Percentiles rank a stretch among this genome's conserved stretches.
These are phyloP conservation scores for Pelargonium myrrhifolium DNA, from an alignment of 441 rosid genomes.

Conservation along the genomic window DNA sequence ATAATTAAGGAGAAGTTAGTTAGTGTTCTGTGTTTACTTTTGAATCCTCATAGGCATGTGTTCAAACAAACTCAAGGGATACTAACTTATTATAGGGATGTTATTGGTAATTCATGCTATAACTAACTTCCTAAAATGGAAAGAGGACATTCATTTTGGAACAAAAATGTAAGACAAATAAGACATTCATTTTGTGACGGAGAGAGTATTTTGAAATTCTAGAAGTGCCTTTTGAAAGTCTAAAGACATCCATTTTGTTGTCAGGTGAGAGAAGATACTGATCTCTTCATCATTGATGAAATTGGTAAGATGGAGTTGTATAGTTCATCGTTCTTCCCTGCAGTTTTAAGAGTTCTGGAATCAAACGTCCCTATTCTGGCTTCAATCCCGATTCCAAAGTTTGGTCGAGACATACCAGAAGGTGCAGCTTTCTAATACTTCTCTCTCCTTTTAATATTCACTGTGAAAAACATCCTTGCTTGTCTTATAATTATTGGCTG, in stretches of 20 bases:
- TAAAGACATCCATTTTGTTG: constrained; percentile 12
- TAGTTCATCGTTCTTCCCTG: constrained; percentile 59
- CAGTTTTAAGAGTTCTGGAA: constrained; percentile 49
- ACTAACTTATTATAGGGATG: too few relatives aligned
- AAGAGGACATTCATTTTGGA: too few relatives aligned
- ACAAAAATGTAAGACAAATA: too few relatives aligned
- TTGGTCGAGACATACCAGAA: constrained; percentile 50
- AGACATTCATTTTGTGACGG: too few relatives aligned
- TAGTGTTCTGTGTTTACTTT: too few relatives aligned
- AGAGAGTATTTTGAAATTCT: not conserved
- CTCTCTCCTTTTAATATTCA: not conserved
- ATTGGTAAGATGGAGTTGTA: constrained; percentile 71
- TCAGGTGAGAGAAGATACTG: constrained; percentile 47
- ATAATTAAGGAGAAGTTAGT: too few relatives aligned
- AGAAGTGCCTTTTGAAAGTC: not conserved
- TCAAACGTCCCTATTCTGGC: constrained; percentile 51
- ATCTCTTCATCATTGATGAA: constrained; percentile 64
- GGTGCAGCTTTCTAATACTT: constrained; percentile 26
- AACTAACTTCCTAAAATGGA: too few relatives aligned
- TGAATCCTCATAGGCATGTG: too few relatives aligned
- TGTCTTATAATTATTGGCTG: too few relatives aligned
- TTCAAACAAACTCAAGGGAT: too few relatives aligned
- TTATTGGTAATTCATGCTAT: too few relatives aligned
- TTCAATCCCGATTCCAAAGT: constrained; percentile 49
- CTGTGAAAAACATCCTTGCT: not conserved